phyloP scores from a whole-genome alignment of 1,284 basidiomycete genomes.

The Trichosporon sp. region DNA sequence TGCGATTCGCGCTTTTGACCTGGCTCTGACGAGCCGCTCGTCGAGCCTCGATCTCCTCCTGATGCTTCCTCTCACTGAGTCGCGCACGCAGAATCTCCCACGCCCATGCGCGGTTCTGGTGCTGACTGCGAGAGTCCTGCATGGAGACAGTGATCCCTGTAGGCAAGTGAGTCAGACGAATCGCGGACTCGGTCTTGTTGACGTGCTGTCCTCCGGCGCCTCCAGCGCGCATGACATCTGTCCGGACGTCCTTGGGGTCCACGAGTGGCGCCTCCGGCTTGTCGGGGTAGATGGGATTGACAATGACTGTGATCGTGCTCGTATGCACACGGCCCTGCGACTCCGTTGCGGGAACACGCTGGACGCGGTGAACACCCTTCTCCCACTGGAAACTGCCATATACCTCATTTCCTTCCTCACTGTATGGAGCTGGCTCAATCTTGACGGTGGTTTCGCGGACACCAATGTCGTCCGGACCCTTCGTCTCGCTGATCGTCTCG shows the following conservation, averaged over 20 bases:
- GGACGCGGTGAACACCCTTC: constrained; percentile 93
- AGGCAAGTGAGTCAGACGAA: constrained; percentile 91
- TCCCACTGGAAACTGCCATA: constrained; percentile 85
- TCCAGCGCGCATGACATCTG: constrained; percentile 91
- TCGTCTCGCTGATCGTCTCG: constrained; percentile 50
- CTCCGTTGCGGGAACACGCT: constrained; percentile 89
- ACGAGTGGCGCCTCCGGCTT: constrained; percentile 60
- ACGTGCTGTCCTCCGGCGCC: constrained; percentile 99
- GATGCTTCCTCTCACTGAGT: constrained; percentile 75
- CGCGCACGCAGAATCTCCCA: constrained; percentile 83
- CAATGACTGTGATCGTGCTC: constrained; percentile 85
- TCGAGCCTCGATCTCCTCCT: constrained; percentile 68
- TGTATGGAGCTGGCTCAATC: constrained; percentile 50
- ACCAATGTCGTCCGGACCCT: constrained; percentile 65
- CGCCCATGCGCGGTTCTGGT: constrained; percentile 85
- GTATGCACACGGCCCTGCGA: constrained; percentile 85
- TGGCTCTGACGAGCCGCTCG: constrained; percentile 72
- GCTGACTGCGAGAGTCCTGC: constrained; percentile 97
- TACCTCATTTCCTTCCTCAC: constrained; percentile 73
- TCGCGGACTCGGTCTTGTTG: constrained; percentile 97
- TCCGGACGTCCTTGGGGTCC: constrained; percentile 79
- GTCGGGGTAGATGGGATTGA: constrained; percentile 66
- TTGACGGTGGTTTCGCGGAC: constrained; percentile 77
- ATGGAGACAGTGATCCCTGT: constrained; percentile 94
- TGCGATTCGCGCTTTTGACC: constrained; percentile 76